Percentiles rank a stretch among this genome's conserved stretches.
phyloP scores from a whole-genome alignment of 345 rosid genomes.

The Abelmoschus esculentus region DNA sequence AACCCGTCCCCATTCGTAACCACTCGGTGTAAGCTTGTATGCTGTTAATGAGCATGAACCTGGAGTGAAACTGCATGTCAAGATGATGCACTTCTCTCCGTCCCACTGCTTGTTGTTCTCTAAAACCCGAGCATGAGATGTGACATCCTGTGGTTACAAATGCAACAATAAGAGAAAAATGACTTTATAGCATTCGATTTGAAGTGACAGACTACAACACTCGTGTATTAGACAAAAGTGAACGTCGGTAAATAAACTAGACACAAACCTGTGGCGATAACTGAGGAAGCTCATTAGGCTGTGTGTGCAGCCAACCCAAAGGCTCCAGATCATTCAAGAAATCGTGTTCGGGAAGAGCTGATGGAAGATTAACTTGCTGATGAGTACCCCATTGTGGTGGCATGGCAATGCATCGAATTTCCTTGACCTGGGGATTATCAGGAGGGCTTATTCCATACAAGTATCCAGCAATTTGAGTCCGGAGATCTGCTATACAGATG shows the following conservation, averaged over 20 bases:
- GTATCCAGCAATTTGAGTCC: background rate
- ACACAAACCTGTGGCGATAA: background rate
- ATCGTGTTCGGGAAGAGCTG: background rate
- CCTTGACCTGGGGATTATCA: background rate
- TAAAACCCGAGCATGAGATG: background rate
- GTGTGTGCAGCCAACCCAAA: background rate
- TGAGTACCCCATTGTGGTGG: background rate
- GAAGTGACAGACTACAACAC: background rate
- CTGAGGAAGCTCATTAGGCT: background rate
- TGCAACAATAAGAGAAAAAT: background rate
- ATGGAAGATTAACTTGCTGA: background rate
- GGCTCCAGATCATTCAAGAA: background rate
- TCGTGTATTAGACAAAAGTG: background rate
- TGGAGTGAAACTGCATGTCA: background rate
- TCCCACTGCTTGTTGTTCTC: background rate
- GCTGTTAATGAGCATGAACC: background rate
- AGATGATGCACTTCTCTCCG: background rate
- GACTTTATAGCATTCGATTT: background rate
- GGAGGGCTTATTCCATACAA: background rate
- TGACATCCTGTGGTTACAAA: background rate
- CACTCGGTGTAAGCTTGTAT: background rate
- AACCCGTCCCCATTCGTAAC: background rate
- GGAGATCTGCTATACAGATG: background rate
- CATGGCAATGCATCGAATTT: background rate
- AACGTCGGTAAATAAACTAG: background rate